Conservation (phyloP, 768 basidiomycete genomes). For the Tulasnella sp. region DNA sequence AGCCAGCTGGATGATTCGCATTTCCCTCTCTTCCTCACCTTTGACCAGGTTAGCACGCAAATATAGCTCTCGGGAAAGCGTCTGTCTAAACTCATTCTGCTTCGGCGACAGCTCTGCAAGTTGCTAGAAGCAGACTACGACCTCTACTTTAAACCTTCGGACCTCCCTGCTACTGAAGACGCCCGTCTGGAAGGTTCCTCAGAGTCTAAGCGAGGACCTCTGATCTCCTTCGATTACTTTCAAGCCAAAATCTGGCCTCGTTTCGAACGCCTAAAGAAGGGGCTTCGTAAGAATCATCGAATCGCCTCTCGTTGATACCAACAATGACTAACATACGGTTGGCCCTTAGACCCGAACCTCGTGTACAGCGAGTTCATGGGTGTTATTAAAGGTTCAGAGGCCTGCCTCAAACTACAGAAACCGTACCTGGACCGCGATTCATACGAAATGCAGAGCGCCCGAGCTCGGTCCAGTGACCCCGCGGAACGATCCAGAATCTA, state of each 20-base stretch:
- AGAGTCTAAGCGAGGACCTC: background rate
- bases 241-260: conserved; percentile 7
- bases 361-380: conserved; percentile 22
- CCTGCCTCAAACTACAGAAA: too few relatives aligned
- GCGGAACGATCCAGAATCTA: conserved; percentile 44
- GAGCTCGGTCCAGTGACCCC: conserved; percentile 50
- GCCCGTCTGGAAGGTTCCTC: background rate
- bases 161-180: background rate
- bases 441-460: conserved; percentile 45
- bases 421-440: conserved; percentile 39
- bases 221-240: conserved; percentile 13
- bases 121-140: conserved; percentile 11
- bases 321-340: background rate
- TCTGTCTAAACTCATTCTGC: too few relatives aligned
- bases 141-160: background rate
- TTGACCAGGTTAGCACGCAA: conserved; percentile 20
- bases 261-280: background rate
- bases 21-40: conserved; percentile 21
- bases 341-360: background rate
- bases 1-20: conserved; percentile 16
- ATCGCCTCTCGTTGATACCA: too few relatives aligned
- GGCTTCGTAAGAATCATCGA: background rate
- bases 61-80: too few relatives aligned
- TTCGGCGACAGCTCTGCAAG: conserved; percentile 16
- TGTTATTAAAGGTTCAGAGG: conserved; percentile 49